Percentiles rank a stretch among this genome's conserved stretches.
These are phyloP conservation scores for Solanum phureja DNA, from an alignment of 257 asterid genomes.

Conservation along the genomic window DNA sequence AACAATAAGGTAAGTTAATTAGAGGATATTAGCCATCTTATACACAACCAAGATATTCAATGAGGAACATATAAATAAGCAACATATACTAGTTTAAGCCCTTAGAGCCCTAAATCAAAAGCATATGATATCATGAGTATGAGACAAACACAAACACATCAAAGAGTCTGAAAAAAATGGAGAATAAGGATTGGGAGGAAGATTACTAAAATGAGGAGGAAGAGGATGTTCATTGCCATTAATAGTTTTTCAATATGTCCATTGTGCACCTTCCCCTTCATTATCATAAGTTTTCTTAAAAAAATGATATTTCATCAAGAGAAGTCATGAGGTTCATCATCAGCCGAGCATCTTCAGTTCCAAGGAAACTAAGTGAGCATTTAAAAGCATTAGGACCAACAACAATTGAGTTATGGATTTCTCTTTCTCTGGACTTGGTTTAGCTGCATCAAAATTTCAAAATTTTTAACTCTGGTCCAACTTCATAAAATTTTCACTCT, in stretches of 20 bases:
- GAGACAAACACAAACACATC: background rate
- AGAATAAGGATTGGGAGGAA: background rate
- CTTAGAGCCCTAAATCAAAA: background rate
- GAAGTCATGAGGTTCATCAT: background rate
- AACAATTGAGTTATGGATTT: background rate
- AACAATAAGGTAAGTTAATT: no score
- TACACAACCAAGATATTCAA: background rate
- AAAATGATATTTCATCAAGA: background rate
- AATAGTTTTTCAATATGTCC: background rate
- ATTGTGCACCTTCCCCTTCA: background rate
- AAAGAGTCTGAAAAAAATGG: background rate
- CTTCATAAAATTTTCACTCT: background rate
- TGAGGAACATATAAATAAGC: background rate
- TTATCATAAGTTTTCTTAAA: background rate
- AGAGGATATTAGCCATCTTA: background rate
- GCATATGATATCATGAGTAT: background rate
- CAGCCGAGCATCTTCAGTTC: background rate
- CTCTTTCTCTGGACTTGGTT: background rate
- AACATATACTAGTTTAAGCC: background rate
- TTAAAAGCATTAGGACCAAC: background rate
- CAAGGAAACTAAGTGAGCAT: background rate
- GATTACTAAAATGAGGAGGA: background rate
- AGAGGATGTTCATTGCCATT: background rate
- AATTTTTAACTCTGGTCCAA: background rate
- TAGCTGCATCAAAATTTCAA: background rate